Conservation (phyloP, 1,284 basidiomycete species). For the Volvariella volvacea region DNA sequence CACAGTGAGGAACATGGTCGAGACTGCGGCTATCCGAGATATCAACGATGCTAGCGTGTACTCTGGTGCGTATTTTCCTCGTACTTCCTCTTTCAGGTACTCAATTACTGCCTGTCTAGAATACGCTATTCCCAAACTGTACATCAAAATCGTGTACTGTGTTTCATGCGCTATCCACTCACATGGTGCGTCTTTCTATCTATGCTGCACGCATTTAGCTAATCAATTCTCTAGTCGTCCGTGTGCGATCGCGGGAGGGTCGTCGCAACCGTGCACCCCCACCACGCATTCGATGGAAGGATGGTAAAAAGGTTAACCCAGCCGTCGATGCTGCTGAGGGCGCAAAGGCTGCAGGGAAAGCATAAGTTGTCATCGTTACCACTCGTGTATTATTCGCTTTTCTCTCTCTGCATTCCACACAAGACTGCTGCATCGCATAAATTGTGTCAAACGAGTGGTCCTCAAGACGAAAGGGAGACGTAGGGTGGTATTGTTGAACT, state of each 20-base stretch:
- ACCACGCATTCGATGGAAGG: slow-evolving; percentile 95
- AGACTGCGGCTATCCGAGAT: slow-evolving; percentile 96
- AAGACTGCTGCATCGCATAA: slow-evolving; percentile 5
- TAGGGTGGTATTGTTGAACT: no score
- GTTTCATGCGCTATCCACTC: slow-evolving; percentile 99
- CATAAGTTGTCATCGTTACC: slow-evolving; percentile 22
- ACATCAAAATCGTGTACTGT: slow-evolving; percentile 99
- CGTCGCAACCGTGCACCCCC: slow-evolving; percentile 96
- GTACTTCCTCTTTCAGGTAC: not conserved
- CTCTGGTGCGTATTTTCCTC: slow-evolving; percentile 53
- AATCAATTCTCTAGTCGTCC: slow-evolving; percentile 60
- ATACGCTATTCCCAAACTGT: slow-evolving; percentile 96
- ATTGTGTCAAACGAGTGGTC: slow-evolving; percentile 8
- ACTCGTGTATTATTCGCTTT: slow-evolving; percentile 7
- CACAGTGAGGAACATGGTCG: slow-evolving; percentile 99
- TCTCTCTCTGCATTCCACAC: slow-evolving; percentile 5
- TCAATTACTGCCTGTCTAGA: slow-evolving; percentile 41
- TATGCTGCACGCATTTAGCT: not conserved
- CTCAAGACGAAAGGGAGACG: not conserved
- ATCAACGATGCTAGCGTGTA: slow-evolving; percentile 96
- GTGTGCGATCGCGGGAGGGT: slow-evolving; percentile 89
- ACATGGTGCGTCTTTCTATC: slow-evolving; percentile 59
- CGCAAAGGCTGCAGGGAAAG: slow-evolving; percentile 43
- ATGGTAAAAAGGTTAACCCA: slow-evolving; percentile 93
- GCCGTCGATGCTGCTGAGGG: slow-evolving; percentile 72